These are phyloP conservation scores for Viridothelium virens DNA, from an alignment of 495 filamentous ascomycete species.

Conservation along the genomic window DNA sequence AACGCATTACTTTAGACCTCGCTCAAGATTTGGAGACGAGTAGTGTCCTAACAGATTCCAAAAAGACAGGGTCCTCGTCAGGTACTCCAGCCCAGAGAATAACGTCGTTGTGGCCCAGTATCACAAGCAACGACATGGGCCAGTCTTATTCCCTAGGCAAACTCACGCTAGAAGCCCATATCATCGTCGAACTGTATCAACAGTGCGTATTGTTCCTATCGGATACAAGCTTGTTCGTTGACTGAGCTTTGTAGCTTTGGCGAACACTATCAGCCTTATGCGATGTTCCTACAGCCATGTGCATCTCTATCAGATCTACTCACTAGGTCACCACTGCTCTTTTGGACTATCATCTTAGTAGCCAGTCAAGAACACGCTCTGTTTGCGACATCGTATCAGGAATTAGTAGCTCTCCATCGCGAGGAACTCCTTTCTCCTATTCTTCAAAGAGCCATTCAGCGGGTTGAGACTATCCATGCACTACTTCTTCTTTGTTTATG, in stretches of 20 bases:
- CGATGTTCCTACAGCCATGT: background rate
- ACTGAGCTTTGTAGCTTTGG: background rate
- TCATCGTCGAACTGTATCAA: background rate
- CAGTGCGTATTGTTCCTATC: background rate
- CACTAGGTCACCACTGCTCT: background rate
- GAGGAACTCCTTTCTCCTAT: background rate
- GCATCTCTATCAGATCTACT: background rate
- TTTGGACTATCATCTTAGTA: conserved; percentile 4
- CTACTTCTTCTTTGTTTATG: background rate
- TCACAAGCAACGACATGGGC: background rate
- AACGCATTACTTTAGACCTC: background rate
- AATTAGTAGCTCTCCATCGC: background rate
- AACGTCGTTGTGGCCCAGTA: background rate
- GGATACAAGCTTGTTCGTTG: background rate
- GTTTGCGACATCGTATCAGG: background rate
- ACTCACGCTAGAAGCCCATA: background rate
- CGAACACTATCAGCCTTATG: background rate
- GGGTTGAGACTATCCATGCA: background rate
- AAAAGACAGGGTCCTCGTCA: background rate
- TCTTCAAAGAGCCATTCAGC: background rate
- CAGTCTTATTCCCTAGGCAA: background rate
- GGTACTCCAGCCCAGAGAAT: background rate
- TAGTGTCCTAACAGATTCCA: background rate
- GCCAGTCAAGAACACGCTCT: background rate
- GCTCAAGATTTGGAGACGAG: background rate